Evolutionary conservation across 768 basidiomycete genomes (phyloP).

Genomic region (Mycena maculata): DNA sequence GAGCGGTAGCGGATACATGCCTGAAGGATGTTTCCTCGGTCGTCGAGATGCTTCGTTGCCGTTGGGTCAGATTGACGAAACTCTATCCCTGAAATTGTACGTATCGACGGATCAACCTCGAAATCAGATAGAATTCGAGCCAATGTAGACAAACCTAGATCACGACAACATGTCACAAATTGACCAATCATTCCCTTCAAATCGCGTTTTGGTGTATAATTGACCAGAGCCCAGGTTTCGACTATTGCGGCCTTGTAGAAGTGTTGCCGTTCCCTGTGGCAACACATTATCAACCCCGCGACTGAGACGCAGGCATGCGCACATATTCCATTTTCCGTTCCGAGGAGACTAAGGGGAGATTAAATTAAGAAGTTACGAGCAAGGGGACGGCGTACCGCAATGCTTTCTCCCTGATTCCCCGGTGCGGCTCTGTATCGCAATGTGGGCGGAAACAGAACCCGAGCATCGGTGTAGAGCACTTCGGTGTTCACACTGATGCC

Average conservation of each 20-base stretch:
- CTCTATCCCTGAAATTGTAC: background rate
- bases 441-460: background rate
- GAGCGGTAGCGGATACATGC: background rate
- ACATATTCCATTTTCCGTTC: constrained; percentile 85
- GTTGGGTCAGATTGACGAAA: background rate
- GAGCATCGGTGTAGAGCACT: background rate
- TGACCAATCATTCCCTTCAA: constrained; percentile 65
- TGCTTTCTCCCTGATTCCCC: constrained; percentile 51
- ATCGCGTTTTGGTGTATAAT: constrained; percentile 72
- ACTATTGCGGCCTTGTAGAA: constrained; percentile 69
- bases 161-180: constrained; percentile 57
- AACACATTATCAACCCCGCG: too few relatives aligned
- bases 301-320: constrained; percentile 38
- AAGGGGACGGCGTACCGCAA: background rate
- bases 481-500: background rate
- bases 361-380: constrained; percentile 1
- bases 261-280: constrained; percentile 69
- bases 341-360: constrained; percentile 57
- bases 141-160: constrained; percentile 60
- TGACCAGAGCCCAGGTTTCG: constrained; percentile 67
- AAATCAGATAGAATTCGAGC: too few relatives aligned
- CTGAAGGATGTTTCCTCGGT: background rate
- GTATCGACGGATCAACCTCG: background rate
- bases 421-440: constrained; percentile 49
- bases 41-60: background rate